These are phyloP conservation scores for Laetiporus sulphureus DNA, from an alignment of 1,284 basidiomycete species.

Conservation along the genomic window DNA sequence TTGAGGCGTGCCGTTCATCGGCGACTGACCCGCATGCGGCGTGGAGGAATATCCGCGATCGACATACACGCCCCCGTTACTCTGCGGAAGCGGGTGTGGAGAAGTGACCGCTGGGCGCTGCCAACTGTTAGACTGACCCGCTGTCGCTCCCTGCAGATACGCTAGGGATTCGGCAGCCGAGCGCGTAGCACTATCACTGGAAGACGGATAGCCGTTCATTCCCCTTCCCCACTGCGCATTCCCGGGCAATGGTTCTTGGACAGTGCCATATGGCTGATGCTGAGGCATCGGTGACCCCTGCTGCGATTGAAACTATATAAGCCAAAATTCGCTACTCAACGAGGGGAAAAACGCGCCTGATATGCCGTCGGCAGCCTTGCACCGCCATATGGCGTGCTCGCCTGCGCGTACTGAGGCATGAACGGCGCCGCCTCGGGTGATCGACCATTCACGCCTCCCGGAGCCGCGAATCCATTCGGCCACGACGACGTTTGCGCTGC, in stretches of 20 bases:
- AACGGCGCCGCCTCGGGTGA: conserved; percentile 11
- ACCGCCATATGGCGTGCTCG: conserved; percentile 8
- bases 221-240: conserved; percentile 1
- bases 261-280: conserved; percentile 10
- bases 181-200: conserved; percentile 12
- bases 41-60: too few relatives aligned
- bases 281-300: conserved; percentile 9
- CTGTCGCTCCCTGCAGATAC: conserved; percentile 18
- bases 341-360: conserved; percentile 7
- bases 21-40: too few relatives aligned
- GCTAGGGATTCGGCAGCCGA: conserved; percentile 20
- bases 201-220: conserved; percentile 12
- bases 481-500: conserved; percentile 6
- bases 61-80: too few relatives aligned
- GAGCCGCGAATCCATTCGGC: conserved; percentile 11
- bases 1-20: too few relatives aligned
- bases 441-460: conserved; percentile 9
- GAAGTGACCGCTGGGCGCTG: too few relatives aligned
- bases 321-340: background rate
- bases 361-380: conserved; percentile 13
- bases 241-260: background rate
- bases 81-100: too few relatives aligned
- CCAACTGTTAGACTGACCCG: too few relatives aligned
- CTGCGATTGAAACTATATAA: background rate
- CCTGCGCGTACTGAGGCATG: conserved; percentile 12